Conservation (phyloP, 208 protist species). For the Naegleria lovaniensis region DNA sequence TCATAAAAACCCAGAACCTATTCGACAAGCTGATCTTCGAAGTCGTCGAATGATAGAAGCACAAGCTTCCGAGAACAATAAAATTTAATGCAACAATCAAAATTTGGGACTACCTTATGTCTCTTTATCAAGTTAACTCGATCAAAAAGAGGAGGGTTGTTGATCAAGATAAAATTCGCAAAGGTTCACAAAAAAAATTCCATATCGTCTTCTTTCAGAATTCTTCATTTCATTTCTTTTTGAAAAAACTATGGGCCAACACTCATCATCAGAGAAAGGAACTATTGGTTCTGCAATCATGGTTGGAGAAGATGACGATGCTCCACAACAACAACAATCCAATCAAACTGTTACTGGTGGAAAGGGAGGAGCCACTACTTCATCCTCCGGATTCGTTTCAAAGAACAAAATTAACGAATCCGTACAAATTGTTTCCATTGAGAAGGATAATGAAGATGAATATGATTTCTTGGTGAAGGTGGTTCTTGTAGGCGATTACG, state of each 20-base stretch:
- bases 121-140: no score
- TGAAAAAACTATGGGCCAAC: neutral
- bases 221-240: no score
- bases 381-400: neutral
- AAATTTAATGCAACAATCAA: no score
- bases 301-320: neutral
- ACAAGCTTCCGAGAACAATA: neutral
- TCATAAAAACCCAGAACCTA: constrained; percentile 10
- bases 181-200: no score
- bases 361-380: no score
- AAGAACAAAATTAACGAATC: neutral
- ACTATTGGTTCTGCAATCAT: neutral
- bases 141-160: no score
- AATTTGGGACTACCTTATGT: no score
- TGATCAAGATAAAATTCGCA: no score
- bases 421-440: neutral
- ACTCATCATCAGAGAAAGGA: neutral
- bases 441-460: neutral
- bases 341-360: no score
- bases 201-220: no score
- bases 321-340: neutral
- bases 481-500: neutral
- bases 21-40: constrained; percentile 18
- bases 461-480: neutral
- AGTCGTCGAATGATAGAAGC: neutral